phyloP scores from a whole-genome alignment of 75 land plant genomes.

The Larix kaempferi region DNA sequence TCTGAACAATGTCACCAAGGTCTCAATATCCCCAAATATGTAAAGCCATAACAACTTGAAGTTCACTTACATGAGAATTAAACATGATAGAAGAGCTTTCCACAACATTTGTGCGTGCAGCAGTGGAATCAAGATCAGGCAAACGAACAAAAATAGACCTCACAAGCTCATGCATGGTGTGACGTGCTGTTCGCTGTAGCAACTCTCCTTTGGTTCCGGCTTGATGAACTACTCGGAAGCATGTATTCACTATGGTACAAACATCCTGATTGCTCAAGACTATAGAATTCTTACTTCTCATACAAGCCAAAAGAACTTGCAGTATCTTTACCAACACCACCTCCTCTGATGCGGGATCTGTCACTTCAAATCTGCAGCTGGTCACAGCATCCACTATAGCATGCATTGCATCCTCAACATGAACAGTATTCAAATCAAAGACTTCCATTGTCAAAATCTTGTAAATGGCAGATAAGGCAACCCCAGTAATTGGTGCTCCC shows the following conservation, averaged over 20 bases:
- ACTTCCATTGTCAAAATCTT: slow-evolving; percentile 77
- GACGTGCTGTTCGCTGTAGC: slow-evolving; percentile 69
- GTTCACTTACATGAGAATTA: slow-evolving; percentile 11
- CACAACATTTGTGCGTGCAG: not conserved
- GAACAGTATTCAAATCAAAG: slow-evolving; percentile 69
- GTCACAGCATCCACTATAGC: slow-evolving; percentile 68
- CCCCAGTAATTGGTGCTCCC: slow-evolving; percentile 82
- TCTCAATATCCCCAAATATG: not conserved
- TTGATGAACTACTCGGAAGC: slow-evolving; percentile 95
- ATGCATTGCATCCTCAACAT: slow-evolving; percentile 75
- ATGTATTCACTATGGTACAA: slow-evolving; percentile 81
- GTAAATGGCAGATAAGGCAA: slow-evolving; percentile 73
- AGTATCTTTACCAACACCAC: slow-evolving; percentile 84
- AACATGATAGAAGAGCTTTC: not conserved
- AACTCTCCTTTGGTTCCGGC: slow-evolving; percentile 72
- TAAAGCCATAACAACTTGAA: not conserved
- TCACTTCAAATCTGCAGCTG: slow-evolving; percentile 78
- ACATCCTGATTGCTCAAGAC: slow-evolving; percentile 77
- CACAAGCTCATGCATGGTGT: slow-evolving; percentile 92
- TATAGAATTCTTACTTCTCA: slow-evolving; percentile 48
- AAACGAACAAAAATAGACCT: slow-evolving; percentile 68
- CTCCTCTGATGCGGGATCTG: slow-evolving; percentile 72
- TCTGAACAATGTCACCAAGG: not conserved
- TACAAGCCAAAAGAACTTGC: slow-evolving; percentile 60
- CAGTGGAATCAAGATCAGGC: slow-evolving; percentile 48